Evolutionary conservation across 192 early-diverging fungal genomes (phyloP).

Genomic region (Coemansia sp.): DNA sequence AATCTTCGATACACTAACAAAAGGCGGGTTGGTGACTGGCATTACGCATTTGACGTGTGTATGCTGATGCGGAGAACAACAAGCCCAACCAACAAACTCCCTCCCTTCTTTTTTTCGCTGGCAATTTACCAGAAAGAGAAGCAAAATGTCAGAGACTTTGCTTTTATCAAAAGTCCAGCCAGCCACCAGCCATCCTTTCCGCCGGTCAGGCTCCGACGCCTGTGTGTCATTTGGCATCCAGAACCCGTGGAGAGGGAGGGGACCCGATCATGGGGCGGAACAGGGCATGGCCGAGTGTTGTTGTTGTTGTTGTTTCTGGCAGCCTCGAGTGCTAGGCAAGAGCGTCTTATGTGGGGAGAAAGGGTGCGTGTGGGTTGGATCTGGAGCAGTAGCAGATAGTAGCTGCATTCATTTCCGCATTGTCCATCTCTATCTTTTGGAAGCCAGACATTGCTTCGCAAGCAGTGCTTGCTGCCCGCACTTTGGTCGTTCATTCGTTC

Average conservation of each 20-base stretch:
- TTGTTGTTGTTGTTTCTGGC: neutral
- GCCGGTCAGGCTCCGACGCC: neutral
- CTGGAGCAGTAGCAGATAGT: neutral
- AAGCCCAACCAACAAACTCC: no score
- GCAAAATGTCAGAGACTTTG: no score
- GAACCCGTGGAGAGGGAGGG: neutral
- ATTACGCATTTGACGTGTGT: neutral
- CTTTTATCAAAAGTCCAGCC: no score
- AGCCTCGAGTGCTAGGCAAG: neutral
- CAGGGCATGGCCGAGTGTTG: neutral
- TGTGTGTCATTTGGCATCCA: neutral
- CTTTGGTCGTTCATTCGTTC: no score
- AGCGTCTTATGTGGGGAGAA: neutral
- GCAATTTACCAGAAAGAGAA: no score
- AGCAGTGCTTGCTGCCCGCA: no score
- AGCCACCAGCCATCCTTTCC: no score
- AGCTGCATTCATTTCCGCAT: neutral
- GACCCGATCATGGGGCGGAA: neutral
- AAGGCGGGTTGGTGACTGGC: neutral
- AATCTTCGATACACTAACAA: no score
- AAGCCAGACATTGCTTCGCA: neutral
- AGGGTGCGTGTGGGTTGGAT: neutral
- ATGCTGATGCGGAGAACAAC: no score
- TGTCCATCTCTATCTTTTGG: neutral
- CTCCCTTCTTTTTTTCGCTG: no score